phyloP scores from a whole-genome alignment of 2,329 filamentous ascomycete genomes.

The Sporothrix inflata region DNA sequence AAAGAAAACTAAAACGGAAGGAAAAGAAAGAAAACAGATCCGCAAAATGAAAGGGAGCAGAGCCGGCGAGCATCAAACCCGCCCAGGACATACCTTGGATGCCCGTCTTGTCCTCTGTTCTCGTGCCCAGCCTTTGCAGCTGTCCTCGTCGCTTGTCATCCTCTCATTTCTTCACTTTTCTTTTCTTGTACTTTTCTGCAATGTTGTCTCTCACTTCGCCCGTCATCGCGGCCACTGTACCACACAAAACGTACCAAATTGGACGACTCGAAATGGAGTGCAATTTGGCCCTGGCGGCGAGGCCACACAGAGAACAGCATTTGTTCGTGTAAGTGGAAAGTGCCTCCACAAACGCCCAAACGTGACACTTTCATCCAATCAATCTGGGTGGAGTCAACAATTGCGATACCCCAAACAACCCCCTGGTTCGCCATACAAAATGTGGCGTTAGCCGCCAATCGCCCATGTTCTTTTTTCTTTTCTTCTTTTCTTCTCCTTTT shows the following conservation, averaged over 20 bases:
- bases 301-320: neutral
- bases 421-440: constrained; percentile 8
- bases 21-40: neutral
- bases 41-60: neutral
- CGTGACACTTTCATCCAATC: constrained; percentile 21
- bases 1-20: neutral
- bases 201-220: constrained; percentile 22
- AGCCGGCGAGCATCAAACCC: constrained; percentile 10
- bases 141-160: neutral
- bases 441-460: constrained; percentile 23
- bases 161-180: neutral
- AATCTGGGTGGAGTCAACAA: constrained; percentile 1
- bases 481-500: neutral
- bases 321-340: constrained; percentile 1
- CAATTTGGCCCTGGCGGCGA: neutral
- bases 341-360: constrained; percentile 11
- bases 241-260: neutral
- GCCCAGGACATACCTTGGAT: neutral
- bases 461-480: neutral
- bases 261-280: no score
- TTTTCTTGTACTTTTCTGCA: neutral
- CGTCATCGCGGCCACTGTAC: constrained; percentile 15
- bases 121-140: neutral
- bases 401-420: constrained; percentile 25
- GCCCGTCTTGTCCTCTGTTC: neutral